Percentiles rank a stretch among this genome's conserved stretches.
Evolutionary conservation across 257 asterid genomes (phyloP).

Genomic region (Petunia axillaris): DNA sequence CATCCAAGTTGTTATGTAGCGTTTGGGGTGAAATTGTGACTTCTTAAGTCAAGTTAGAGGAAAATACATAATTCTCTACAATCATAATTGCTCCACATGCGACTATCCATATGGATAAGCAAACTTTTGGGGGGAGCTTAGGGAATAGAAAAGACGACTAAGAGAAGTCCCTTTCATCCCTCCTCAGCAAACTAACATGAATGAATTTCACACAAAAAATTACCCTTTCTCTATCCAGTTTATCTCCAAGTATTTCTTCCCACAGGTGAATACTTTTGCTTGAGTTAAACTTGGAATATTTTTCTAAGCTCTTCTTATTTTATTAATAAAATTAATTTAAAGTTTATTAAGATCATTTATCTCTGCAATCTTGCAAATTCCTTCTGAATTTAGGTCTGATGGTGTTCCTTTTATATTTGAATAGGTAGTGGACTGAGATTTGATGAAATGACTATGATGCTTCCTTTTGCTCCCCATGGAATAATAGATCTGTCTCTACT

Average conservation of each 20-base stretch:
- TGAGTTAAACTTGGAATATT: neutral
- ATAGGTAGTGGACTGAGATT: neutral
- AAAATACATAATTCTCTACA: neutral
- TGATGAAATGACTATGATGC: neutral
- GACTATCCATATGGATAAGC: neutral
- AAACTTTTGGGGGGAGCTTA: neutral
- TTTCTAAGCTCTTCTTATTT: neutral
- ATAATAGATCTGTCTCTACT: neutral
- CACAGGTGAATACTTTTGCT: neutral
- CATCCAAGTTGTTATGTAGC: neutral
- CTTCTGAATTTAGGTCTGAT: neutral
- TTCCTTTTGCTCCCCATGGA: neutral
- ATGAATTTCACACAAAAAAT: neutral
- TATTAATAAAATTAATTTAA: neutral
- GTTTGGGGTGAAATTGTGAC: neutral
- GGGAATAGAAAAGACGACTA: neutral
- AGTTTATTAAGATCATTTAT: neutral
- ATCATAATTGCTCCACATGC: neutral
- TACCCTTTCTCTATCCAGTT: neutral
- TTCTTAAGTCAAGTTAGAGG: neutral
- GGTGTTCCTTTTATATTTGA: constrained; percentile 10
- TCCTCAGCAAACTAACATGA: neutral
- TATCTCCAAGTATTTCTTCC: neutral
- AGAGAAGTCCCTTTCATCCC: constrained; percentile 14
- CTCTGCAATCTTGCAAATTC: neutral